Percentiles rank a stretch among this genome's conserved stretches.
Evolutionary conservation across 352 stramenopile species (phyloP).

Genomic region (Phytophthora sojae): DNA sequence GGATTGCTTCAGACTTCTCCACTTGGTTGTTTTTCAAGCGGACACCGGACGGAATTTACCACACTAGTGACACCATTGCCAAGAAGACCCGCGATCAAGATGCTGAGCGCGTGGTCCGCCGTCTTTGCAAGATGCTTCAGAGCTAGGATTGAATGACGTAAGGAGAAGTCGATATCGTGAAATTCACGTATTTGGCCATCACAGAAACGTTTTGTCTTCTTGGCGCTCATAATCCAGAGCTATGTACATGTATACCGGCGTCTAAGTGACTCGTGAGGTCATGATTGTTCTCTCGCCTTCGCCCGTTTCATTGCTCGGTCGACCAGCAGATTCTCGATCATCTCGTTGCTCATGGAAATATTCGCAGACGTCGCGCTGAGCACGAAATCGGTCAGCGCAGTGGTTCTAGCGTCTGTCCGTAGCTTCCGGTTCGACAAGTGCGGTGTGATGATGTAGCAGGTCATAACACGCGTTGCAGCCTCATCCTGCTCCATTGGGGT

Average conservation of each 20-base stretch:
- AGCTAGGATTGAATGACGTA: not conserved
- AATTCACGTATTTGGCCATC: not conserved
- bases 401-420: conserved; percentile 36
- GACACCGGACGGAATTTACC: not conserved
- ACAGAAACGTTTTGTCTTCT: not conserved
- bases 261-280: not conserved
- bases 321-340: conserved; percentile 57
- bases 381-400: conserved; percentile 52
- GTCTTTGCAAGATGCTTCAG: not conserved
- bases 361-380: conserved; percentile 43
- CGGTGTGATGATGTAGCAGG: conserved; percentile 56
- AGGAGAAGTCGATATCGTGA: not conserved
- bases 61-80: not conserved
- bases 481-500: conserved; percentile 12
- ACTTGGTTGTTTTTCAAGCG: not conserved
- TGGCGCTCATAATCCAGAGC: not conserved
- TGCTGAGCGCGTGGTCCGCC: not conserved
- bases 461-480: conserved; percentile 53
- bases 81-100: not conserved
- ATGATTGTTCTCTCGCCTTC: not conserved
- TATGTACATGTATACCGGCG: not conserved
- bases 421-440: conserved; percentile 41
- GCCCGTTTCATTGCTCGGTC: not conserved
- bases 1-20: not conserved
- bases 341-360: conserved; percentile 50